A percentile compares a stretch with the other conserved stretches of the same genome.
These are phyloP conservation scores for Polyporus arcularius DNA, from an alignment of 768 basidiomycete genomes.

Conservation along the genomic window DNA sequence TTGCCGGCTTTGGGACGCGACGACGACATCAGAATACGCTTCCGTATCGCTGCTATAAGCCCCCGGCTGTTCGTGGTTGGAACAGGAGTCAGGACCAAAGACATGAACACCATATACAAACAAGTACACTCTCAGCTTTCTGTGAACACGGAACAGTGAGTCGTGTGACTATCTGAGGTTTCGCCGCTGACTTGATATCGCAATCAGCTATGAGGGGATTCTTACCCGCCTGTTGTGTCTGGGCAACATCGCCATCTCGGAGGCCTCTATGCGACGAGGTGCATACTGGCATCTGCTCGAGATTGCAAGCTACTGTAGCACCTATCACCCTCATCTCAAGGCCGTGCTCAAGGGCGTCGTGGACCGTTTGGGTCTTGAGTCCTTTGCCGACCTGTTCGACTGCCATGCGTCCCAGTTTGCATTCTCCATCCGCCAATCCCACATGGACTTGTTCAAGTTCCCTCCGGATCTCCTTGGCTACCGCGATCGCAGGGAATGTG, in stretches of 20 bases:
- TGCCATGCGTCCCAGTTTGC: slow-evolving; percentile 79
- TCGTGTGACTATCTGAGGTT: background rate
- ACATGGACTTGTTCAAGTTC: slow-evolving; percentile 54
- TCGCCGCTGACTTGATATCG: background rate
- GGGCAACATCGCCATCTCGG: slow-evolving; percentile 78
- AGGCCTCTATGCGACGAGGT: slow-evolving; percentile 73
- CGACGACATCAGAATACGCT: slow-evolving; percentile 81
- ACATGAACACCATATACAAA: slow-evolving; percentile 44
- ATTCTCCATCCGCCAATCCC: slow-evolving; percentile 55
- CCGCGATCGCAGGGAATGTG: slow-evolving; percentile 61
- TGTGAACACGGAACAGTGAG: slow-evolving; percentile 52
- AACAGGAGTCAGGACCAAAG: slow-evolving; percentile 33
- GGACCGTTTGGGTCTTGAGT: slow-evolving; percentile 62
- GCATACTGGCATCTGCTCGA: slow-evolving; percentile 91
- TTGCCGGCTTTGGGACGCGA: slow-evolving; percentile 63
- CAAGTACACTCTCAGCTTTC: slow-evolving; percentile 48
- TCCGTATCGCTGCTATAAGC: slow-evolving; percentile 65
- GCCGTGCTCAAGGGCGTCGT: slow-evolving; percentile 64
- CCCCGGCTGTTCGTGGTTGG: slow-evolving; percentile 59
- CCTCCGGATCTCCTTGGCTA: slow-evolving; percentile 81
- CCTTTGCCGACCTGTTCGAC: slow-evolving; percentile 67
- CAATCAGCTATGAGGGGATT: slow-evolving; percentile 37
- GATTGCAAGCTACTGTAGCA: slow-evolving; percentile 48
- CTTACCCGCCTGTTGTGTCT: slow-evolving; percentile 70
- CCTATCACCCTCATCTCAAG: slow-evolving; percentile 41